Percentiles rank a stretch among this genome's conserved stretches.
Evolutionary conservation across 2,329 filamentous ascomycete species (phyloP).

Genomic region (Aspergillus versicolor): DNA sequence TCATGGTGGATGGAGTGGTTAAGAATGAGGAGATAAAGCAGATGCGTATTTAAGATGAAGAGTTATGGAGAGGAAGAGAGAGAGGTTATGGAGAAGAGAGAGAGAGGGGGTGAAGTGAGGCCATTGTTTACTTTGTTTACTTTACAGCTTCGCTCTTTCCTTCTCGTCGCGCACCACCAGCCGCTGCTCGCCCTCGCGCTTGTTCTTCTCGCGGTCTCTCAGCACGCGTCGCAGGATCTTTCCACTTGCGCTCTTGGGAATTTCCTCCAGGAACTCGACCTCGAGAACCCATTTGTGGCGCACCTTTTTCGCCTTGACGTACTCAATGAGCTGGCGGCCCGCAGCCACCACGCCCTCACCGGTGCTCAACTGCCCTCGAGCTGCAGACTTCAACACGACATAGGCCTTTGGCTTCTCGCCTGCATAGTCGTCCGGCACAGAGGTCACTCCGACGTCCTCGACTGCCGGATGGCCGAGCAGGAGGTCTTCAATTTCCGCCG

Average conservation of each 20-base stretch:
- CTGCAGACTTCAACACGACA: slow-evolving; percentile 46
- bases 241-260: slow-evolving; percentile 72
- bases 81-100: no score
- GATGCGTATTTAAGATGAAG: not conserved
- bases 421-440: slow-evolving; percentile 35
- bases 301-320: slow-evolving; percentile 66
- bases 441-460: slow-evolving; percentile 56
- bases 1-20: not conserved
- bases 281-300: slow-evolving; percentile 44
- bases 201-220: slow-evolving; percentile 37
- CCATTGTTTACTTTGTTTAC: not conserved
- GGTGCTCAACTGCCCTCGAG: not conserved
- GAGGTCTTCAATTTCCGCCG: slow-evolving; percentile 63
- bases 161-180: slow-evolving; percentile 15
- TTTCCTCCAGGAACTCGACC: slow-evolving; percentile 43
- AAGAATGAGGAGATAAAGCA: not conserved
- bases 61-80: no score
- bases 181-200: not conserved
- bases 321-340: slow-evolving; percentile 54
- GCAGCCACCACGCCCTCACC: slow-evolving; percentile 1
- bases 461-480: slow-evolving; percentile 59
- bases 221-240: slow-evolving; percentile 69
- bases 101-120: not conserved
- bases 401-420: slow-evolving; percentile 60
- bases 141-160: slow-evolving; percentile 15